phyloP scores from a whole-genome alignment of 1,284 basidiomycete species.

The Melampsora americana region DNA sequence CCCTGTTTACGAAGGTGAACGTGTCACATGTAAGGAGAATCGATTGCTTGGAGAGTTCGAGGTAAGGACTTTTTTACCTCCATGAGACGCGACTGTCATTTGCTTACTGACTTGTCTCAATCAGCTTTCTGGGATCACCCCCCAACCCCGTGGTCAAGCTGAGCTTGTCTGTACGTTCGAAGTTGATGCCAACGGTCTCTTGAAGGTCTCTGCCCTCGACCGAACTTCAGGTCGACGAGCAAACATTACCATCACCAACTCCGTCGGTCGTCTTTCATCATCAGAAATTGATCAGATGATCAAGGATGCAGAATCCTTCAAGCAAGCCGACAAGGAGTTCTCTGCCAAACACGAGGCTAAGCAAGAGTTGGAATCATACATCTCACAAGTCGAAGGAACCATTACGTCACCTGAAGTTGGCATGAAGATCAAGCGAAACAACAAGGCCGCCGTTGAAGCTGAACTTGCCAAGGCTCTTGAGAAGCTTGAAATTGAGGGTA shows the following conservation, averaged over 20 bases:
- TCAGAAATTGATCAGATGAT: conserved; percentile 98
- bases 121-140: conserved; percentile 82
- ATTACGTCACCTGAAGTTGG: conserved; percentile 90
- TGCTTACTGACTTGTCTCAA: neutral
- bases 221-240: conserved; percentile 93
- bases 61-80: conserved; percentile 46
- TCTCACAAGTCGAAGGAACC: conserved; percentile 88
- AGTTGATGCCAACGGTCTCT: conserved; percentile 92
- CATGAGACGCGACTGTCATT: neutral
- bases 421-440: conserved; percentile 94
- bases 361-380: conserved; percentile 90
- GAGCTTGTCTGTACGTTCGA: conserved; percentile 90
- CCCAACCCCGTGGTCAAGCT: conserved; percentile 92
- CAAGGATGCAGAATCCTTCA: conserved; percentile 94
- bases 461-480: conserved; percentile 94
- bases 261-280: conserved; percentile 87
- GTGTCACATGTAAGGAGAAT: conserved; percentile 94
- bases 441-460: conserved; percentile 84
- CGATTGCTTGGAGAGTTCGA: conserved; percentile 95
- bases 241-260: conserved; percentile 87
- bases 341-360: conserved; percentile 92
- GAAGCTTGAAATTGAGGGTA: conserved; percentile 82
- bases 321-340: conserved; percentile 94
- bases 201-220: conserved; percentile 92
- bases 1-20: conserved; percentile 97